phyloP scores from a whole-genome alignment of 495 filamentous ascomycete genomes.

The Oidiodendron maius region DNA sequence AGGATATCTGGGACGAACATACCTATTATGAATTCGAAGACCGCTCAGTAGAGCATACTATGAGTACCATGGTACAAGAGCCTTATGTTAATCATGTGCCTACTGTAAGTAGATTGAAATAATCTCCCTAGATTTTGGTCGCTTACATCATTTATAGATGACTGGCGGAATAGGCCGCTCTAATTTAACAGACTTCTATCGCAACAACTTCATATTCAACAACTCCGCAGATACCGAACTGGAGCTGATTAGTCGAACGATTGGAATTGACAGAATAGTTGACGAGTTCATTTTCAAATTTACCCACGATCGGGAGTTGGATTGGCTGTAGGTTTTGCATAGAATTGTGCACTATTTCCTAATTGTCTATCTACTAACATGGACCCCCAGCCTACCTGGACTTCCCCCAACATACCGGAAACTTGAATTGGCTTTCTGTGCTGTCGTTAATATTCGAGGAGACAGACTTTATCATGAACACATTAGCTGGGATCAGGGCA shows the following conservation, averaged over 20 bases:
- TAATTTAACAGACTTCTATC: conserved; percentile 63
- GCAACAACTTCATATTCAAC: conserved; percentile 64
- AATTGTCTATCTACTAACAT: no score
- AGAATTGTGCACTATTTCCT: no score
- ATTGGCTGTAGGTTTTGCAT: conserved; percentile 59
- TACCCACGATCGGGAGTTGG: conserved; percentile 62
- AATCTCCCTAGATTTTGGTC: not conserved
- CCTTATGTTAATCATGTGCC: conserved; percentile 56
- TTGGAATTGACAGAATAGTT: conserved; percentile 48
- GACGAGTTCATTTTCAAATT: conserved; percentile 54
- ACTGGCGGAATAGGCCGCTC: conserved; percentile 69
- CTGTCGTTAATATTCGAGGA: no score
- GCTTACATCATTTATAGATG: conserved; percentile 11
- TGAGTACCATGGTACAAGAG: conserved; percentile 52
- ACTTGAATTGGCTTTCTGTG: no score
- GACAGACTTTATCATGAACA: no score
- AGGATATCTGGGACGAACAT: conserved; percentile 55
- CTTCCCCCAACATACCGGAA: no score
- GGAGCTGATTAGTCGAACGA: conserved; percentile 65
- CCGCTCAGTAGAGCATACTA: conserved; percentile 45
- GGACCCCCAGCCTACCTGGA: no score
- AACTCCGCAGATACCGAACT: conserved; percentile 62
- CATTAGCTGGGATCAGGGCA: no score
- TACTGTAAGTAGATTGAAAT: conserved; percentile 20
- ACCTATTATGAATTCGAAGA: conserved; percentile 46